Percentiles rank a stretch among this genome's conserved stretches.
phyloP scores from a whole-genome alignment of 345 rosid species.

The Lepidium aucheri region DNA sequence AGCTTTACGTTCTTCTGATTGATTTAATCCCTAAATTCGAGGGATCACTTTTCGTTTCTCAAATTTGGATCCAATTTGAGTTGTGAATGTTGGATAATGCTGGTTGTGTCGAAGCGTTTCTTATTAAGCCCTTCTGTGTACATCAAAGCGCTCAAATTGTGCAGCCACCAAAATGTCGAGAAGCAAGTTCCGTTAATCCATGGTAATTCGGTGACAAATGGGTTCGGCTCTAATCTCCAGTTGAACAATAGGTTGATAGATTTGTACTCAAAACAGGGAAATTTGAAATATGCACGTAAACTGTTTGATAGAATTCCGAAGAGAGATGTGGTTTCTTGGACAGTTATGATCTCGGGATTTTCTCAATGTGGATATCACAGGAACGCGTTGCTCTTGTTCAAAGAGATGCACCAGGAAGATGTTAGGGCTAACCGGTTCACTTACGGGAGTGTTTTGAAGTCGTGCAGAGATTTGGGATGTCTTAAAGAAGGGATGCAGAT shows the following conservation, averaged over 20 bases:
- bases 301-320: constrained; percentile 57
- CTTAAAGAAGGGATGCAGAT: constrained; percentile 48
- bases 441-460: constrained; percentile 47
- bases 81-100: constrained; percentile 3
- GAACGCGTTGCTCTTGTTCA: constrained; percentile 35
- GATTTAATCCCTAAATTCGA: neutral
- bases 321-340: constrained; percentile 60
- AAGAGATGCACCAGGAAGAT: constrained; percentile 34
- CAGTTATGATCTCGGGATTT: constrained; percentile 52
- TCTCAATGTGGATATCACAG: constrained; percentile 21
- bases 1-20: neutral
- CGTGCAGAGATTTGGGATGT: constrained; percentile 33
- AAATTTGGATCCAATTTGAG: neutral
- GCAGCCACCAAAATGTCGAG: constrained; percentile 19
- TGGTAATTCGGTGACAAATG: constrained; percentile 35
- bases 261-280: constrained; percentile 28
- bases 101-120: neutral
- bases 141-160: constrained; percentile 33
- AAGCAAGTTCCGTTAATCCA: constrained; percentile 32
- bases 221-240: constrained; percentile 30
- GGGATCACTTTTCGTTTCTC: neutral
- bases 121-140: constrained; percentile 7
- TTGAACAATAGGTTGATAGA: constrained; percentile 37
- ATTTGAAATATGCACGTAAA: constrained; percentile 33
- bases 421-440: constrained; percentile 42